Evolutionary conservation across 164 flowering plant species (phyloP).

Genomic region (Aristolochia californica): DNA sequence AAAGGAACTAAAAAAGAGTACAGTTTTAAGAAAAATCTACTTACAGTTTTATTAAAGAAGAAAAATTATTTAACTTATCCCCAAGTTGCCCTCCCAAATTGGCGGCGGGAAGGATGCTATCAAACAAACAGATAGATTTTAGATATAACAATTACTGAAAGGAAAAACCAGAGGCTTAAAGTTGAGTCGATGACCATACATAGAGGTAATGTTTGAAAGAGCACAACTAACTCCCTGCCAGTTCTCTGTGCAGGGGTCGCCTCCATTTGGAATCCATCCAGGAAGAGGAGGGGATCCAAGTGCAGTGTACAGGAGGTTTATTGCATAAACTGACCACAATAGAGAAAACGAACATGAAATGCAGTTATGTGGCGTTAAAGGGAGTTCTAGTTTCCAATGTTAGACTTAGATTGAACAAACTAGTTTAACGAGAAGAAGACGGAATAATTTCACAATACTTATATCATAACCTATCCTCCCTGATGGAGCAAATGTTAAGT

Average conservation of each 20-base stretch:
- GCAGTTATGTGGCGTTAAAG: too few relatives aligned
- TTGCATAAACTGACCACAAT: conserved; percentile 42
- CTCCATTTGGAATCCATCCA: conserved; percentile 69
- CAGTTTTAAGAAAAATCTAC: conserved; percentile 9
- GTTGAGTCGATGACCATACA: conserved; percentile 32
- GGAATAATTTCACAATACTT: not conserved
- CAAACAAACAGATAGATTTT: conserved; percentile 2
- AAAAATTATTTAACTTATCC: conserved; percentile 42
- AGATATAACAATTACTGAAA: not conserved
- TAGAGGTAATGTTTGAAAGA: conserved; percentile 51
- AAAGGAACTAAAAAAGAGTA: too few relatives aligned
- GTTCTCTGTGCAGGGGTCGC: conserved; percentile 74
- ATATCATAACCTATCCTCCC: not conserved
- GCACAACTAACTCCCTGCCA: conserved; percentile 87
- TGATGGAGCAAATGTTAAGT: not conserved
- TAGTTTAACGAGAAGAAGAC: not conserved
- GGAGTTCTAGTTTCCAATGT: not conserved
- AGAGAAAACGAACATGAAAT: not conserved
- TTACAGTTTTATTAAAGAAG: conserved; percentile 62
- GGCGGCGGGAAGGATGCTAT: conserved; percentile 62
- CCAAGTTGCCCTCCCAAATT: conserved; percentile 78
- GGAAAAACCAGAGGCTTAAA: not conserved
- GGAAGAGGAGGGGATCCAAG: conserved; percentile 54
- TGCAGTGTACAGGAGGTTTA: conserved; percentile 50
- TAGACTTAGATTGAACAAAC: not conserved